Percentiles rank a stretch among this genome's conserved stretches.
Evolutionary conservation across 306 rosid species (phyloP).

Genomic region (Sicyos edulis): DNA sequence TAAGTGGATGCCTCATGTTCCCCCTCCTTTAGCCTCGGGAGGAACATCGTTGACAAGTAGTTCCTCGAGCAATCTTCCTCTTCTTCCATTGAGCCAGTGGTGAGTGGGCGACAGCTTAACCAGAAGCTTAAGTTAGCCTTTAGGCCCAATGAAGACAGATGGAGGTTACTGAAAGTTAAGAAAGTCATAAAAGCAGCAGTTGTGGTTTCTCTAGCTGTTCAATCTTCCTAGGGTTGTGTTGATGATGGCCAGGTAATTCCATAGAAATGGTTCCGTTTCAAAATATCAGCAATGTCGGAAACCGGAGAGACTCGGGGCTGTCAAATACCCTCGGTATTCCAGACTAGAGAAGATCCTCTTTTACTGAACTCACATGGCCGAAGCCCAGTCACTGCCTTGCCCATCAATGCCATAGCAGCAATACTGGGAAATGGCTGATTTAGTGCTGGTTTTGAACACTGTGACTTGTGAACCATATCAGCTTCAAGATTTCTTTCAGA

Average conservation of each 20-base stretch:
- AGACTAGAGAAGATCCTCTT: conserved; percentile 52
- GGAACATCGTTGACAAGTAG: not conserved
- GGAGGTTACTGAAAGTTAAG: not conserved
- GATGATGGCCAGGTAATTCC: conserved; percentile 6
- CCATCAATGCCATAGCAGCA: conserved; percentile 95
- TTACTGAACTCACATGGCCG: conserved; percentile 41
- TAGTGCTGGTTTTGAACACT: conserved; percentile 27
- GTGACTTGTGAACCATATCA: conserved; percentile 29
- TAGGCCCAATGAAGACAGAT: not conserved
- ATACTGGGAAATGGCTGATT: conserved; percentile 70
- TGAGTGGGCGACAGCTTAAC: not conserved
- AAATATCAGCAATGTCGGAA: not conserved
- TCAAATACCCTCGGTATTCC: conserved; percentile 46
- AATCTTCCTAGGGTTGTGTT: not conserved
- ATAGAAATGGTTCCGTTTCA: not conserved
- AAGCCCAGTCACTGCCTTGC: conserved; percentile 52
- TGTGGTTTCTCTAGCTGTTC: conserved; percentile 16
- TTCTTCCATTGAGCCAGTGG: not conserved
- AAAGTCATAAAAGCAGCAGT: not conserved
- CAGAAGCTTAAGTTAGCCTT: not conserved
- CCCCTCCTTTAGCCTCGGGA: not conserved
- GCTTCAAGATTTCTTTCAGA: conserved; percentile 35
- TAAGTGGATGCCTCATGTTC: not conserved
- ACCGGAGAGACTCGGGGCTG: conserved; percentile 18
- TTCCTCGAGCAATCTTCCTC: not conserved